These are phyloP conservation scores for Chlamydomonas asymmetrica DNA, from an alignment of 139 green algal species.

Conservation along the genomic window DNA sequence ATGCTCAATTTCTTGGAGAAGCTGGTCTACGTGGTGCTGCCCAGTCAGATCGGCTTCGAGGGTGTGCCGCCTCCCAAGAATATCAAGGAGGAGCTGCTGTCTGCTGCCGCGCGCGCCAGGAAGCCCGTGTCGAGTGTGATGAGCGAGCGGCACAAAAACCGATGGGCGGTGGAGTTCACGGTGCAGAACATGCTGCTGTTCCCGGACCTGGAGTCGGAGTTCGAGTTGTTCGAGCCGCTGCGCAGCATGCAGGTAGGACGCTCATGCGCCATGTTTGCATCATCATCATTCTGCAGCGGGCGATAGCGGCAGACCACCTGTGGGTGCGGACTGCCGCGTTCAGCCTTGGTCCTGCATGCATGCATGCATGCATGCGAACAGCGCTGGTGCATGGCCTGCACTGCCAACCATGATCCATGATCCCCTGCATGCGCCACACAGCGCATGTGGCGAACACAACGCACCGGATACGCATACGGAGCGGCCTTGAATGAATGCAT, in stretches of 20 bases:
- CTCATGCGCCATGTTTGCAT: too few species aligned
- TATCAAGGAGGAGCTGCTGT: conserved; percentile 1
- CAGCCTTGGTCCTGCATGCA: too few species aligned
- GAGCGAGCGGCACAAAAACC: background rate
- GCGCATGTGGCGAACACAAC: too few species aligned
- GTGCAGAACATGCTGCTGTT: conserved; percentile 44
- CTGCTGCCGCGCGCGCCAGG: background rate
- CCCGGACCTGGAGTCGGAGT: conserved; percentile 47
- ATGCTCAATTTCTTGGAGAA: conserved; percentile 41
- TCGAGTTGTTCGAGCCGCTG: conserved; percentile 45
- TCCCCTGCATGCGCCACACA: too few species aligned
- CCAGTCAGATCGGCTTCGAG: conserved; percentile 43
- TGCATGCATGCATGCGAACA: too few species aligned
- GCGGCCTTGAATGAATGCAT: too few species aligned
- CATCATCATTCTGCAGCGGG: too few species aligned
- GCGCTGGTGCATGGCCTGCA: too few species aligned
- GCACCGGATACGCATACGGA: too few species aligned
- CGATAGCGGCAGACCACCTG: too few species aligned
- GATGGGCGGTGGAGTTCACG: conserved; percentile 10
- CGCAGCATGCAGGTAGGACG: conserved; percentile 40
- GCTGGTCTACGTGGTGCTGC: conserved; percentile 43
- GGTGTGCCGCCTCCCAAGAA: conserved; percentile 10
- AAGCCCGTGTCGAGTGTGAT: background rate
- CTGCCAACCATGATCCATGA: too few species aligned
- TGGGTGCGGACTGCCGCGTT: too few species aligned